Conservation (phyloP, 169 alveolate genomes). For the Amoebophrya sp. region DNA sequence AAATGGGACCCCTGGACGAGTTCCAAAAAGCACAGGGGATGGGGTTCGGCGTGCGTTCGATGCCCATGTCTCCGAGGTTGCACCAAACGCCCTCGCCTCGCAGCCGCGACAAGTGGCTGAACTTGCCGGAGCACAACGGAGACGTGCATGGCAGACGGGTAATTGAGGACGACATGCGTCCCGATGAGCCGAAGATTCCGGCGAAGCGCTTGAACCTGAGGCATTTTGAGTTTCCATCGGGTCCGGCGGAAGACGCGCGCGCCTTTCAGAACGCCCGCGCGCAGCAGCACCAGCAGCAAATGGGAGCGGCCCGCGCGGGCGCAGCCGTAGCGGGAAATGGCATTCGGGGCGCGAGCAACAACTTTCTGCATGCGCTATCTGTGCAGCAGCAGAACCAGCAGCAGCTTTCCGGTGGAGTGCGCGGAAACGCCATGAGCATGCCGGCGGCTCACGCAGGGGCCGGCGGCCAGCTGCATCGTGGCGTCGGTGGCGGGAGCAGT, state of each 20-base stretch:
- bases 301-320: not conserved
- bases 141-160: not conserved
- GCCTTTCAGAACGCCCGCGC: not conserved
- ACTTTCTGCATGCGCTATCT: not conserved
- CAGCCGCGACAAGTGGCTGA: constrained; percentile 12
- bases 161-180: not conserved
- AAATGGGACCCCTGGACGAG: too few relatives aligned
- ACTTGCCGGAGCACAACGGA: not conserved
- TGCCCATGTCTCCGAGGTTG: not conserved
- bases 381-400: not conserved
- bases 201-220: not conserved
- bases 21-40: not conserved
- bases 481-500: not conserved
- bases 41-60: not conserved
- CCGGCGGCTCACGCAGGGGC: not conserved
- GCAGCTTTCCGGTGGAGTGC: not conserved
- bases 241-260: not conserved
- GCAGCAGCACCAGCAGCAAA: not conserved
- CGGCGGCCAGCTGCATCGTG: not conserved
- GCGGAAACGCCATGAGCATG: not conserved
- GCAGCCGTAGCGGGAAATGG: not conserved
- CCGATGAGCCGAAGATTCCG: not conserved
- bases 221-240: not conserved
- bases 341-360: not conserved
- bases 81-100: not conserved